Conservation (phyloP, 2,329 filamentous ascomycete genomes). For the Elsinoe arachidis region DNA sequence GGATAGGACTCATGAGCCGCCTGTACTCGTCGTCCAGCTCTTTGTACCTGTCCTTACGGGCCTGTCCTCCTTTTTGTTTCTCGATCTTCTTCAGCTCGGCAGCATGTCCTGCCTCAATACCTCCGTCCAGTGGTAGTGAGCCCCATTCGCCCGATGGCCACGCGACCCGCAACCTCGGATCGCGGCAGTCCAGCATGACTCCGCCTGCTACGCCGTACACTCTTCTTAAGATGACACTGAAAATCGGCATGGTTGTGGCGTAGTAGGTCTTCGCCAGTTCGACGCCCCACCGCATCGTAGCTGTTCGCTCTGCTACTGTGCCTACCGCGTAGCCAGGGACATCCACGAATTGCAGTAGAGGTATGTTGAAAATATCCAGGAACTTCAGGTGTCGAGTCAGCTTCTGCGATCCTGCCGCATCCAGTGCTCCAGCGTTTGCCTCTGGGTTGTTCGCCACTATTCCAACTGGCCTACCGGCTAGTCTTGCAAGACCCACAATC, state of each 20-base stretch:
- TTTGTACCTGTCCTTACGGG: slow-evolving; percentile 41
- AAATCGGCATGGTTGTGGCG: slow-evolving; percentile 53
- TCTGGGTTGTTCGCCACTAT: slow-evolving; percentile 54
- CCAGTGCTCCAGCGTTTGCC: slow-evolving; percentile 52
- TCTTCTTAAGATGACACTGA: slow-evolving; percentile 53
- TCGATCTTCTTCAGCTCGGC: slow-evolving; percentile 50
- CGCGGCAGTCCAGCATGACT: slow-evolving; percentile 54
- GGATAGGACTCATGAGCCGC: slow-evolving; percentile 55
- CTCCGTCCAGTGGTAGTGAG: slow-evolving; percentile 53
- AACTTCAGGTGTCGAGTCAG: slow-evolving; percentile 53
- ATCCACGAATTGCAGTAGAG: slow-evolving; percentile 55
- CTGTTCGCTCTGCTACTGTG: slow-evolving; percentile 52
- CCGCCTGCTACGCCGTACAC: slow-evolving; percentile 57
- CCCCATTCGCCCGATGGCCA: slow-evolving; percentile 59
- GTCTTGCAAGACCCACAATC: slow-evolving; percentile 51
- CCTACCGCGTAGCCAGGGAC: slow-evolving; percentile 56
- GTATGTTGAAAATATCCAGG: slow-evolving; percentile 57
- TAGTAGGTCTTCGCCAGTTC: slow-evolving; percentile 54
- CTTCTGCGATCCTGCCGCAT: slow-evolving; percentile 54
- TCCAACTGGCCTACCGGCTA: slow-evolving; percentile 50
- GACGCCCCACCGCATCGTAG: slow-evolving; percentile 57
- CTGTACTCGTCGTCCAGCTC: slow-evolving; percentile 53
- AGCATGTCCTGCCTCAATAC: slow-evolving; percentile 56
- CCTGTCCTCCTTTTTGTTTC: slow-evolving; percentile 42
- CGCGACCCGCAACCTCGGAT: slow-evolving; percentile 52